These are phyloP conservation scores for Chaetoscypha palmicola DNA, from an alignment of 2,329 filamentous ascomycete species.

Conservation along the genomic window DNA sequence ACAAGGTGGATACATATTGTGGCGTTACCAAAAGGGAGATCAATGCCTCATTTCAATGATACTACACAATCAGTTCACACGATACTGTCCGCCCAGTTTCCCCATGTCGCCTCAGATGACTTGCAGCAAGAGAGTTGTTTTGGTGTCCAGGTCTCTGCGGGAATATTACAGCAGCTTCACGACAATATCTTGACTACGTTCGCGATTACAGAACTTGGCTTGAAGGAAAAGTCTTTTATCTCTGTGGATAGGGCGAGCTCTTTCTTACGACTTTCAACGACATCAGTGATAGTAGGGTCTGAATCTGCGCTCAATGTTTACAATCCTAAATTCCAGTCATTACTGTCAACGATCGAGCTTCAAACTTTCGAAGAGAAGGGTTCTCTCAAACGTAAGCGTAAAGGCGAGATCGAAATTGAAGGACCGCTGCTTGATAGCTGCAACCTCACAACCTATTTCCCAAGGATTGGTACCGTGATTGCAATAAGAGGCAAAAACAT, in stretches of 20 bases:
- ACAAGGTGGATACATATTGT: conserved; percentile 27
- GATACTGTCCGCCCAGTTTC: conserved; percentile 23
- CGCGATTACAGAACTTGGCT: conserved; percentile 55
- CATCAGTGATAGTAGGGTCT: conserved; percentile 58
- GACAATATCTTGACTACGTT: conserved; percentile 51
- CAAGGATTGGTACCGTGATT: conserved; percentile 58
- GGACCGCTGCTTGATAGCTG: conserved; percentile 25
- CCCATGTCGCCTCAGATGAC: conserved; percentile 3
- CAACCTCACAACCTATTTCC: conserved; percentile 53
- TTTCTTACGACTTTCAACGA: conserved; percentile 60
- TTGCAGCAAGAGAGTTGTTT: conserved; percentile 31
- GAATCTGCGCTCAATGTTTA: conserved; percentile 51
- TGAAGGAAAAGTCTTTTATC: conserved; percentile 51
- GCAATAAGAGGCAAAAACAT: conserved; percentile 57
- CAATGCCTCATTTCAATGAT: conserved; percentile 12
- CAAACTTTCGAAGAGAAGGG: conserved; percentile 9
- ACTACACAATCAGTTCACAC: conserved; percentile 26
- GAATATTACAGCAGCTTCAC: conserved; percentile 54
- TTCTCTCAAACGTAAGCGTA: conserved; percentile 25
- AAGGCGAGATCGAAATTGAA: conserved; percentile 7
- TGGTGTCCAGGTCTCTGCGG: conserved; percentile 55
- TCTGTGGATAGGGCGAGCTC: conserved; percentile 47
- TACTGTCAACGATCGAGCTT: conserved; percentile 37
- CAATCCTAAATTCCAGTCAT: conserved; percentile 59
- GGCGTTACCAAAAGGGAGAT: conserved; percentile 25